phyloP scores from a whole-genome alignment of 176 grass and related monocot species.

The Panicum miliaceum region DNA sequence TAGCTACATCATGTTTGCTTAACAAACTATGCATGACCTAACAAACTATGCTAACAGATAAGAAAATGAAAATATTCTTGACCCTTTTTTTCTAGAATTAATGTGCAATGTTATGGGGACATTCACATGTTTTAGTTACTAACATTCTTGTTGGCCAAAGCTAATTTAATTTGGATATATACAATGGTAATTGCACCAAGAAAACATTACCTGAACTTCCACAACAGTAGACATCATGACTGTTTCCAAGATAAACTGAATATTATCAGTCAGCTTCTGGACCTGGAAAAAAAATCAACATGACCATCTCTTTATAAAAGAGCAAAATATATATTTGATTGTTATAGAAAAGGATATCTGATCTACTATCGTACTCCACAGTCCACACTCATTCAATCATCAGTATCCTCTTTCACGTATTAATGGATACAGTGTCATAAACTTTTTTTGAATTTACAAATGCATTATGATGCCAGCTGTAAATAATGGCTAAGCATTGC shows the following conservation, averaged over 20 bases:
- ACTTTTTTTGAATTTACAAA: neutral
- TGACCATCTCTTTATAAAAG: conserved; percentile 3
- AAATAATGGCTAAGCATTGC: neutral
- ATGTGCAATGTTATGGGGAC: neutral
- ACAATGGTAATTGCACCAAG: conserved; percentile 10
- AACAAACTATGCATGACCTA: neutral
- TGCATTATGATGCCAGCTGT: neutral
- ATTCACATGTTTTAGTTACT: neutral
- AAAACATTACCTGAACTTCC: conserved; percentile 80
- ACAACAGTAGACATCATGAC: conserved; percentile 58
- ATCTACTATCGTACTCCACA: neutral
- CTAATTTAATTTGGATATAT: neutral
- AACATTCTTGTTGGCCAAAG: conserved; percentile 17
- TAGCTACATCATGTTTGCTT: neutral
- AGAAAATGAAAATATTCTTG: neutral
- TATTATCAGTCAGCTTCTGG: conserved; percentile 53
- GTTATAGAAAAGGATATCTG: conserved; percentile 1
- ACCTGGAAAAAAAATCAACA: conserved; percentile 59
- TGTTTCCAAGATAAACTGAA: conserved; percentile 79
- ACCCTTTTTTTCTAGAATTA: neutral
- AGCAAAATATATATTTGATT: conserved; percentile 1
- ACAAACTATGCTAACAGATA: neutral
- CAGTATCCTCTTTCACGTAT: neutral
- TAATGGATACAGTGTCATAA: neutral
- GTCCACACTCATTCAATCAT: neutral